Percentiles rank a stretch among this genome's conserved stretches.
phyloP scores from a whole-genome alignment of 2,329 filamentous ascomycete genomes.

The Cladosporium sp. region DNA sequence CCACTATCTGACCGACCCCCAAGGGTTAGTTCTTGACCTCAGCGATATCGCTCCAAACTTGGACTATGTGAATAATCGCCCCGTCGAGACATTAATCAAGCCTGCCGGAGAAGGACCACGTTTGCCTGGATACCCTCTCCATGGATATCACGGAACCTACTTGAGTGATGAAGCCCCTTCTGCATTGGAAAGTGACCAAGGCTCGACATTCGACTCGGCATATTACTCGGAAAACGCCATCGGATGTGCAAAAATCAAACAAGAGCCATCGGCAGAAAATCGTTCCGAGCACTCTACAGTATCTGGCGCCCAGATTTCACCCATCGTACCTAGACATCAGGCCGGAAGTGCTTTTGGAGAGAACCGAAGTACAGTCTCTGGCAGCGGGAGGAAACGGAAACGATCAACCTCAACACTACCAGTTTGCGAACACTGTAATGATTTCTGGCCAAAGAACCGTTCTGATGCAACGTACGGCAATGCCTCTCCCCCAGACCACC shows the following conservation, averaged over 20 bases:
- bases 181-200: background rate
- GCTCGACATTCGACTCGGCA: background rate
- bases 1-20: no score
- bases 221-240: background rate
- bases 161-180: background rate
- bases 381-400: background rate
- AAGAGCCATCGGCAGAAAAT: background rate
- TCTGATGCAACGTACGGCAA: constrained; percentile 15
- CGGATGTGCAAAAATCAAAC: background rate
- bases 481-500: background rate
- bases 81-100: constrained; percentile 1
- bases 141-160: background rate
- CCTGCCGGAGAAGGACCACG: background rate
- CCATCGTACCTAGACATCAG: background rate
- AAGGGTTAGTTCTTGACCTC: background rate
- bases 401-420: constrained; percentile 1
- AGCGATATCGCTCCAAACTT: background rate
- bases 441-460: constrained; percentile 12
- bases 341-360: background rate
- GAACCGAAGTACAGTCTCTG: background rate
- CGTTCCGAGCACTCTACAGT: constrained; percentile 1
- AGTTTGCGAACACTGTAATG: background rate
- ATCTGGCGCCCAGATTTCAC: background rate
- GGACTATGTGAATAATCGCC: background rate
- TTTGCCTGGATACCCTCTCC: background rate